Percentiles rank a stretch among this genome's conserved stretches.
Evolutionary conservation across 2,329 filamentous ascomycete species (phyloP).

Genomic region (Colletotrichum sp.): DNA sequence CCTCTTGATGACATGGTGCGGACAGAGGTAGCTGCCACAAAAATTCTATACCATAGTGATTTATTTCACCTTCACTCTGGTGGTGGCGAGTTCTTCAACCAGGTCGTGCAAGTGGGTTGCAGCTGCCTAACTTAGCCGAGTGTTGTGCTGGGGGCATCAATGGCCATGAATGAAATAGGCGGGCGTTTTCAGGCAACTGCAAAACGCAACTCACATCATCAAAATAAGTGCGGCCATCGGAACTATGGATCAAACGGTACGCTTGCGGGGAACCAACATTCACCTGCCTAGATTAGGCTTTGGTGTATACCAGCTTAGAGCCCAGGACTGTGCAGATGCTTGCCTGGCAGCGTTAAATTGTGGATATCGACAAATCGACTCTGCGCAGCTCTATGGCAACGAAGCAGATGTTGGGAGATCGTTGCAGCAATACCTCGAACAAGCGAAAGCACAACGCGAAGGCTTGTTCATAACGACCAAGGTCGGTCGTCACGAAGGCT

Average conservation of each 20-base stretch:
- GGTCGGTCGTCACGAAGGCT: constrained; percentile 59
- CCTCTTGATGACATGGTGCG: not conserved
- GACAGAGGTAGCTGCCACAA: not conserved
- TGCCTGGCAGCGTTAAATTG: constrained; percentile 60
- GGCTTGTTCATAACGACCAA: constrained; percentile 76
- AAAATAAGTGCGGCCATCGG: not conserved
- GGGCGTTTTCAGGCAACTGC: not conserved
- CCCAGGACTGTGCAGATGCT: constrained; percentile 59
- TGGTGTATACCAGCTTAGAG: constrained; percentile 69
- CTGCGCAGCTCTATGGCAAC: constrained; percentile 69
- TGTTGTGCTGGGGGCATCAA: not conserved
- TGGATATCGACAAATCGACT: constrained; percentile 70
- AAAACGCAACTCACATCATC: not conserved
- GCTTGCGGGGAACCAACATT: constrained; percentile 22
- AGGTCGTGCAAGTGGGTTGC: not conserved
- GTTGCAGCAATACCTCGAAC: constrained; percentile 47
- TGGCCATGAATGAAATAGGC: not conserved
- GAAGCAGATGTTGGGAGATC: constrained; percentile 71
- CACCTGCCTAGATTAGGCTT: constrained; percentile 72
- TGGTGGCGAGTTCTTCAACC: not conserved
- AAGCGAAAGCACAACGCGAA: constrained; percentile 34
- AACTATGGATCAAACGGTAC: not conserved
- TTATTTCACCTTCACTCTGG: not conserved
- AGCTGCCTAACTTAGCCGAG: not conserved
- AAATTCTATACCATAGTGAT: not conserved